These are phyloP conservation scores for Lodderomyces oxycetoniae DNA, from an alignment of 1,139 yeast species.

Conservation along the genomic window DNA sequence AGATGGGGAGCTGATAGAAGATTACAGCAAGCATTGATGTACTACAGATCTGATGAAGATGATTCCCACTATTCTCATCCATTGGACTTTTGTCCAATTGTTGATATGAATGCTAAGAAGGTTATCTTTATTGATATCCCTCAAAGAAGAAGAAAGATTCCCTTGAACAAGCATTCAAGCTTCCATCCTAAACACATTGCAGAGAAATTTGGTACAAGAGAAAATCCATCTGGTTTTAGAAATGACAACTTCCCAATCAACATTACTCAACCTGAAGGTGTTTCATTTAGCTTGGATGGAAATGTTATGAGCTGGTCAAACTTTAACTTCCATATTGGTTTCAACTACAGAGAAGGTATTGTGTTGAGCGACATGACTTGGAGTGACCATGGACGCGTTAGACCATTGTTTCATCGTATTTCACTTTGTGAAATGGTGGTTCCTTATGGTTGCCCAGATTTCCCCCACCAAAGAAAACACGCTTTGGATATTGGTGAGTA, in stretches of 20 bases:
- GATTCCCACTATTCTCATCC: conserved; percentile 84
- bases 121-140: conserved; percentile 75
- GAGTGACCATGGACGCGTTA: conserved; percentile 67
- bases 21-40: conserved; percentile 76
- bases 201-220: conserved; percentile 52
- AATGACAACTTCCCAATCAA: conserved; percentile 57
- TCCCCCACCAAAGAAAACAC: conserved; percentile 79
- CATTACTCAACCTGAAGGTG: conserved; percentile 78
- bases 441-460: conserved; percentile 76
- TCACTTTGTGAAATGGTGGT: conserved; percentile 81
- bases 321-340: conserved; percentile 71
- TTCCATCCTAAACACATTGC: conserved; percentile 63
- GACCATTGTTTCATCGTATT: conserved; percentile 73
- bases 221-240: conserved; percentile 53
- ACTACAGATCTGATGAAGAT: conserved; percentile 72
- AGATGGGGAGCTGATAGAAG: conserved; percentile 76
- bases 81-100: conserved; percentile 76
- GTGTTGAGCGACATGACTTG: conserved; percentile 69
- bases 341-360: conserved; percentile 82
- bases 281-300: conserved; percentile 67
- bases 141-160: conserved; percentile 64
- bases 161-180: conserved; percentile 62
- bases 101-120: conserved; percentile 65
- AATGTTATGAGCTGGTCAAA: conserved; percentile 73
- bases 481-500: conserved; percentile 85